Base-by-base conservation (phyloP, 768 basidiomycete species). In the Leucosporidium scottii region DNA sequence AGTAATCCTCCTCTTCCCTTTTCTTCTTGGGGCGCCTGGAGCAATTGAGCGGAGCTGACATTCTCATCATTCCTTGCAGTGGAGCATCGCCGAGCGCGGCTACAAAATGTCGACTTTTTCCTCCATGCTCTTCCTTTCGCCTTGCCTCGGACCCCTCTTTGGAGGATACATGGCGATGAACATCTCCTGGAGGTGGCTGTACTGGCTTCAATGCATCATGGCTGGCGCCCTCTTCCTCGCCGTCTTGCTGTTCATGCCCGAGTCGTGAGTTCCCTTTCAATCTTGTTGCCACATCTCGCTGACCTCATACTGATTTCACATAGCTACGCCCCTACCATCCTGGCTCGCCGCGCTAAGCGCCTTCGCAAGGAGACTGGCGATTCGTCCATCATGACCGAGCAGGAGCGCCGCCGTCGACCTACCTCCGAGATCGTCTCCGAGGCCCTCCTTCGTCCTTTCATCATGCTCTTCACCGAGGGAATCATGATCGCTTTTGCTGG, bases 251-350 rank as follows among this genome's bases (percentile, higher is more conserved):
- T 50, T 75, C 68, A 64, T 73, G 44, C 73, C 74, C 49, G 76
- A 76, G 61, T 76, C 77, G 12, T 44, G 39, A 44, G 39, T 10
- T n/a, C n/a, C n/a, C n/a, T n/a, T n/a, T n/a, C n/a, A n/a, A n/a
- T n/a, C n/a, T n/a, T n/a, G n/a, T n/a, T n/a, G n/a, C n/a, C n/a
- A n/a, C 39, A 44, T 6, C 39, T 44, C 39, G 7, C 39, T 44
- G 15, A 57, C 17, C 61, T 4, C 4, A n/a, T n/a, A n/a, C 18
- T 39, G 23, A 9, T 9, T 31, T 27, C 34, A 8, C 18, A 64
- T 31, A 88, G 87, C 20, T 88, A 85, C 70, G 84, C 83, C 0
- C 86, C 87, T 0, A 80, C 86, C 17, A 76, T 88, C 13, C 80
- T 89, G 4, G 77, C 79, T 3, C 75, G 79, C 60, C 83, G 82